phyloP scores from a whole-genome alignment of 805 yeast genomes.

The Tetrapisispora phaffii region DNA sequence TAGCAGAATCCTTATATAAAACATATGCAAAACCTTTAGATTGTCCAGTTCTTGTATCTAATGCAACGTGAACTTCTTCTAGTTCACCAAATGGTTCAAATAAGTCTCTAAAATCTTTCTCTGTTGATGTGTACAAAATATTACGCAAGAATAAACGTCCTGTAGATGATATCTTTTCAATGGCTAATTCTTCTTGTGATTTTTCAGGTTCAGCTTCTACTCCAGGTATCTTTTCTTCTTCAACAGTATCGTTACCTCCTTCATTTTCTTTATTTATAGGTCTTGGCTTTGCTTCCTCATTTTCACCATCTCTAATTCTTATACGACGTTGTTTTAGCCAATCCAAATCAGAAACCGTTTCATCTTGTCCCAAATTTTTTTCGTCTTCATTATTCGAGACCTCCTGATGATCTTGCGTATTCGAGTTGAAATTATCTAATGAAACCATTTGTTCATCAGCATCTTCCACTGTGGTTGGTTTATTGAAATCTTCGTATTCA shows the following conservation, averaged over 20 bases:
- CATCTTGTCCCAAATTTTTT: conserved; percentile 35
- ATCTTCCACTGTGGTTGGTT: conserved; percentile 15
- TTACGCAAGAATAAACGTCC: conserved; percentile 86
- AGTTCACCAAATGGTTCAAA: conserved; percentile 61
- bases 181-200: conserved; percentile 37
- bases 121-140: conserved; percentile 68
- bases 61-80: conserved; percentile 85
- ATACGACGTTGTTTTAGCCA: conserved; percentile 75
- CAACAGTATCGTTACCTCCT: conserved; percentile 5
- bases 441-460: conserved; percentile 44
- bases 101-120: conserved; percentile 60
- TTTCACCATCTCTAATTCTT: conserved; percentile 50
- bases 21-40: conserved; percentile 91
- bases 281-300: conserved; percentile 9
- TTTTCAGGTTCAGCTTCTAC: conserved; percentile 11
- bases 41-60: conserved; percentile 80
- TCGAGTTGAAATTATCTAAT: conserved; percentile 22
- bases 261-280: conserved; percentile 5
- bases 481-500: conserved; percentile 33
- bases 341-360: conserved; percentile 61
- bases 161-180: conserved; percentile 48
- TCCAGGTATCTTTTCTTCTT: background rate
- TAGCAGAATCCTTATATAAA: conserved; percentile 53
- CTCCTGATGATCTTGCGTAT: background rate
- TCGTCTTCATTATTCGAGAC: background rate